phyloP scores from a whole-genome alignment of 768 basidiomycete genomes.

The Pleurotus cornucopiae region DNA sequence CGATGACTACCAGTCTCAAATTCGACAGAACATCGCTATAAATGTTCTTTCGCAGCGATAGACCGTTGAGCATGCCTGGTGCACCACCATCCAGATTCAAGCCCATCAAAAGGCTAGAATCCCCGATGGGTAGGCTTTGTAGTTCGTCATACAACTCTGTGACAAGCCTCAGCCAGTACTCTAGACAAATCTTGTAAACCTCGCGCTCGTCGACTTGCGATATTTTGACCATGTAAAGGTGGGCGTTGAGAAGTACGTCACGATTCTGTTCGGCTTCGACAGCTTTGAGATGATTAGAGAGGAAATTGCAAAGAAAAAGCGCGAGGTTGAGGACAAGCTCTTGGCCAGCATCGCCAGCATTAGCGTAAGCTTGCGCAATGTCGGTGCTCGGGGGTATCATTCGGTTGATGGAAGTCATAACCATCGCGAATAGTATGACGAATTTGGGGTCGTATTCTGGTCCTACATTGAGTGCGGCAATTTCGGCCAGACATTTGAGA shows the following conservation, averaged over 20 bases:
- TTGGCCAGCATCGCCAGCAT: constrained; percentile 88
- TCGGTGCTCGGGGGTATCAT: constrained; percentile 97
- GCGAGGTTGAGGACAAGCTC: constrained; percentile 96
- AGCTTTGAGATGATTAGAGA: constrained; percentile 88
- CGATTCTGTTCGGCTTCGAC: constrained; percentile 90
- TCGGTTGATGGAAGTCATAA: constrained; percentile 94
- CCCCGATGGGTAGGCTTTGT: constrained; percentile 84
- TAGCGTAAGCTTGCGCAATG: constrained; percentile 87
- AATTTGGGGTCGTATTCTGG: constrained; percentile 99
- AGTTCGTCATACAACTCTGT: constrained; percentile 97
- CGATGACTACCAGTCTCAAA: constrained; percentile 91
- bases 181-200: constrained; percentile 98
- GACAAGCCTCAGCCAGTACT: constrained; percentile 96
- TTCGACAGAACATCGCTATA: constrained; percentile 95
- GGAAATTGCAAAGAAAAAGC: constrained; percentile 96
- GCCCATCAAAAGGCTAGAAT: constrained; percentile 83
- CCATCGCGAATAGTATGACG: constrained; percentile 95
- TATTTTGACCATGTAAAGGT: constrained; percentile 97
- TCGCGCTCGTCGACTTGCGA: constrained; percentile 98
- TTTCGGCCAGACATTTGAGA: constrained; percentile 94
- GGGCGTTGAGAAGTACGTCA: constrained; percentile 92
- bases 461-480: constrained; percentile 90
- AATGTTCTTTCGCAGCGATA: constrained; percentile 87
- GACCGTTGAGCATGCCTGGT: constrained; percentile 66
- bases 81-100: constrained; percentile 74